These are phyloP conservation scores for Coemansia sp. DNA, from an alignment of 192 early-diverging fungal species.

Conservation along the genomic window DNA sequence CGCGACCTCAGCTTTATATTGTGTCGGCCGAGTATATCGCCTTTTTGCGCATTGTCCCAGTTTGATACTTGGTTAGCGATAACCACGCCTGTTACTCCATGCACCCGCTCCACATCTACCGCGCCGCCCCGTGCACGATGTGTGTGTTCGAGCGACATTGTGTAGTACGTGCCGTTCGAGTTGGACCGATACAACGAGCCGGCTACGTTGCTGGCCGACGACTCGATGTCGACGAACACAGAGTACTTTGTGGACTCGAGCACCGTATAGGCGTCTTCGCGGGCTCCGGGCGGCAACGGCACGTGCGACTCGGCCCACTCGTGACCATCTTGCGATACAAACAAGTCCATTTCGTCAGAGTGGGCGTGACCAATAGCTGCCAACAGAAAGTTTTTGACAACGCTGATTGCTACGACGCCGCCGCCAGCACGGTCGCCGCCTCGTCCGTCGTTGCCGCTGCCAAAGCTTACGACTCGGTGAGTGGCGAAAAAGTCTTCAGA, in stretches of 20 bases:
- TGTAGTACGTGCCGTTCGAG: constrained; percentile 86
- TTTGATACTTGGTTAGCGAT: constrained; percentile 84
- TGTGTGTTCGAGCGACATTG: constrained; percentile 71
- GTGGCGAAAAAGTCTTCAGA: constrained; percentile 75
- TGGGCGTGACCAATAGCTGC: constrained; percentile 61
- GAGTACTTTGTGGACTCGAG: constrained; percentile 75
- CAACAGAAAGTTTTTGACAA: constrained; percentile 67
- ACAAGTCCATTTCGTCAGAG: constrained; percentile 62
- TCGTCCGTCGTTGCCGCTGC: constrained; percentile 49
- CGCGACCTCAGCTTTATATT: constrained; percentile 64
- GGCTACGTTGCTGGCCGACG: constrained; percentile 35
- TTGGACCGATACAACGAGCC: constrained; percentile 83
- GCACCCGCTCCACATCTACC: constrained; percentile 89
- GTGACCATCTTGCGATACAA: constrained; percentile 63
- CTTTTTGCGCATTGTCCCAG: constrained; percentile 58
- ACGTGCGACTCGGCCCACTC: constrained; percentile 64
- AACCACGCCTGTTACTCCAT: constrained; percentile 77
- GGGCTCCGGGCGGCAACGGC: constrained; percentile 50
- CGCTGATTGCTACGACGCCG: constrained; percentile 72
- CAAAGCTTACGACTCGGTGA: constrained; percentile 57
- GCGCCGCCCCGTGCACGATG: constrained; percentile 71
- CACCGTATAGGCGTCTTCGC: constrained; percentile 77
- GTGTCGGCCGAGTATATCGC: constrained; percentile 31
- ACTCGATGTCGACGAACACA: constrained; percentile 73
- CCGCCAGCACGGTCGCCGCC: constrained; percentile 55